Evolutionary conservation across 148 eudicot genomes (phyloP).

Genomic region (Amaranthus palmeri): DNA sequence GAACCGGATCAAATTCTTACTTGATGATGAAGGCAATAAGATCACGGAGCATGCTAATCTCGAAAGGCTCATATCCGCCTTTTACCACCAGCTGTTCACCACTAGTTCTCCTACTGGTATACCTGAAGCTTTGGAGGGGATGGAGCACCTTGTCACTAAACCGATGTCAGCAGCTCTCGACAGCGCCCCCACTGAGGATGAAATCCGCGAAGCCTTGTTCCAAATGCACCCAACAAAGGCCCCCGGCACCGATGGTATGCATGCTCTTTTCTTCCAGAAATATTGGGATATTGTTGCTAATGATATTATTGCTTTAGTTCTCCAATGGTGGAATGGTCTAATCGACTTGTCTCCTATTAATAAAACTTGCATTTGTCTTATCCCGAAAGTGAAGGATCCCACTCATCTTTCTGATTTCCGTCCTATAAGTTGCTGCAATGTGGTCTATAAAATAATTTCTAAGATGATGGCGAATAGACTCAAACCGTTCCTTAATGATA

Average conservation of each 20-base stretch:
- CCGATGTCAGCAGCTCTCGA: neutral
- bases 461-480: too few relatives aligned
- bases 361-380: too few relatives aligned
- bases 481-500: too few relatives aligned
- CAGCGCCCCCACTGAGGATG: neutral
- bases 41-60: neutral
- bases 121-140: neutral
- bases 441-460: neutral
- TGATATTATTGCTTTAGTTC: neutral
- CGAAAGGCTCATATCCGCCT: neutral
- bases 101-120: neutral
- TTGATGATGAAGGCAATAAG: neutral
- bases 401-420: too few relatives aligned
- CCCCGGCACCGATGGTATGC: neutral
- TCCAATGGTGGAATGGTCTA: neutral
- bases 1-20: neutral
- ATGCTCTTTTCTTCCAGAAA: neutral
- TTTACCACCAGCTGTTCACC: neutral
- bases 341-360: neutral
- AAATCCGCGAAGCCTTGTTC: neutral
- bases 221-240: neutral
- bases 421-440: too few relatives aligned
- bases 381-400: too few relatives aligned
- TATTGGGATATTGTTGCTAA: neutral
- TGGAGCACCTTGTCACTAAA: neutral